These are phyloP conservation scores for Penicillium daleae DNA, from an alignment of 495 filamentous ascomycete species.

Conservation along the genomic window DNA sequence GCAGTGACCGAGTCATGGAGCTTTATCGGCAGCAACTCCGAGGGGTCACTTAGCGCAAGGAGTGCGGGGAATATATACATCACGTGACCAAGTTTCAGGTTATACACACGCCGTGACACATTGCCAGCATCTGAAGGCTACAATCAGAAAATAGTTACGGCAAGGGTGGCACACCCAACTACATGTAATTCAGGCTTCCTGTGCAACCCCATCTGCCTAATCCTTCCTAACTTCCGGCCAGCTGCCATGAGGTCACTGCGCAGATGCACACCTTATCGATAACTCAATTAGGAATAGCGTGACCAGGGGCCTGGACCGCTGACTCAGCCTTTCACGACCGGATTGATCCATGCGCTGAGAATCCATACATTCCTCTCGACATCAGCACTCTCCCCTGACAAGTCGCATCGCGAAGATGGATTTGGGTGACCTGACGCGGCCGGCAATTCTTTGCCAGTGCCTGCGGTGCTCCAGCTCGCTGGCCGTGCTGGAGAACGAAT, in stretches of 20 bases:
- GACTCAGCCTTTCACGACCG: constrained; percentile 19
- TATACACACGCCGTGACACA: neutral
- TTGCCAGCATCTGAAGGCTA: neutral
- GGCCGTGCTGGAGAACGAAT: constrained; percentile 53
- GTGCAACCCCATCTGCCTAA: neutral
- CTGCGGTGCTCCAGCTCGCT: constrained; percentile 51
- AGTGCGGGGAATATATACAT: constrained; percentile 13
- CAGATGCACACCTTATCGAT: constrained; percentile 20
- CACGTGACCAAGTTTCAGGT: constrained; percentile 27
- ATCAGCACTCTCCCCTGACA: constrained; percentile 2
- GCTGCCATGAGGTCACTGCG: constrained; percentile 20
- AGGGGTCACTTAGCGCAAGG: neutral
- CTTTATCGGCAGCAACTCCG: constrained; percentile 2
- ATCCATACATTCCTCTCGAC: constrained; percentile 8
- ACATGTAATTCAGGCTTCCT: neutral
- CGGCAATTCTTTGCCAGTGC: constrained; percentile 49
- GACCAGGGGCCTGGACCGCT: constrained; percentile 23
- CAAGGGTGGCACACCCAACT: neutral
- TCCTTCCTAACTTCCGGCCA: neutral
- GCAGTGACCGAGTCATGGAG: constrained; percentile 27
- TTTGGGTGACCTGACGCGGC: constrained; percentile 43
- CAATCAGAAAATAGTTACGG: neutral
- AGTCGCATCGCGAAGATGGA: constrained; percentile 36
- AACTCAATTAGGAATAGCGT: constrained; percentile 19
- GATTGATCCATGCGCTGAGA: constrained; percentile 8